phyloP scores from a whole-genome alignment of 1,139 yeast genomes.

The Suhomyces terraborum region DNA sequence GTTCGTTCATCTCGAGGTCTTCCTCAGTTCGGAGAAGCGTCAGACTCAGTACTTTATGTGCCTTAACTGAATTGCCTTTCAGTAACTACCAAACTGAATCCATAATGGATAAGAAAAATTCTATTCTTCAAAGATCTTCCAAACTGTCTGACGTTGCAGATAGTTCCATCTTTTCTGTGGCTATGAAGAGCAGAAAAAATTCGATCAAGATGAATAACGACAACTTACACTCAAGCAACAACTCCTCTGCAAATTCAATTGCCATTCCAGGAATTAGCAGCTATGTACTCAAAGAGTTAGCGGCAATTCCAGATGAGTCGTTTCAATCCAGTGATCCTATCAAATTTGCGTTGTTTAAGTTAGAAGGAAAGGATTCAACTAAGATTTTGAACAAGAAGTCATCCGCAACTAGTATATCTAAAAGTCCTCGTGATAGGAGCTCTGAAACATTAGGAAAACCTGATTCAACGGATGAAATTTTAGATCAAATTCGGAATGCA shows the following conservation, averaged over 20 bases:
- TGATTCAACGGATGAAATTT: constrained; percentile 38
- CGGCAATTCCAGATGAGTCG: constrained; percentile 79
- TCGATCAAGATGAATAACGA: constrained; percentile 21
- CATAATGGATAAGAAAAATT: constrained; percentile 12
- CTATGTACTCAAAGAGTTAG: constrained; percentile 66
- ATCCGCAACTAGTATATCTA: not conserved
- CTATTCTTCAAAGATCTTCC: constrained; percentile 18
- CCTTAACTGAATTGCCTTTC: constrained; percentile 47
- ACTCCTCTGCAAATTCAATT: constrained; percentile 35
- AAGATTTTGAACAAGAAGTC: constrained; percentile 3
- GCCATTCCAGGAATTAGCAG: constrained; percentile 66
- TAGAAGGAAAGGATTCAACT: constrained; percentile 62
- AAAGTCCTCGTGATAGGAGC: constrained; percentile 7
- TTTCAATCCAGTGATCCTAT: constrained; percentile 62
- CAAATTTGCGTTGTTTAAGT: constrained; percentile 69
- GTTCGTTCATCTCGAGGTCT: constrained; percentile 29
- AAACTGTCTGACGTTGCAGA: constrained; percentile 35
- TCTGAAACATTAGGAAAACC: constrained; percentile 5
- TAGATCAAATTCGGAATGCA: constrained; percentile 46
- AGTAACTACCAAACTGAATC: constrained; percentile 24
- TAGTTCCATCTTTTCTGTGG: constrained; percentile 42
- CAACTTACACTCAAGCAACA: constrained; percentile 16
- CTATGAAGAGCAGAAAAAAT: constrained; percentile 25
- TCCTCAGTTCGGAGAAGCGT: constrained; percentile 35
- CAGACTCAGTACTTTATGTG: constrained; percentile 42